These are phyloP conservation scores for Smithsoniella earleae DNA, from an alignment of 163 green algal species.

Conservation along the genomic window DNA sequence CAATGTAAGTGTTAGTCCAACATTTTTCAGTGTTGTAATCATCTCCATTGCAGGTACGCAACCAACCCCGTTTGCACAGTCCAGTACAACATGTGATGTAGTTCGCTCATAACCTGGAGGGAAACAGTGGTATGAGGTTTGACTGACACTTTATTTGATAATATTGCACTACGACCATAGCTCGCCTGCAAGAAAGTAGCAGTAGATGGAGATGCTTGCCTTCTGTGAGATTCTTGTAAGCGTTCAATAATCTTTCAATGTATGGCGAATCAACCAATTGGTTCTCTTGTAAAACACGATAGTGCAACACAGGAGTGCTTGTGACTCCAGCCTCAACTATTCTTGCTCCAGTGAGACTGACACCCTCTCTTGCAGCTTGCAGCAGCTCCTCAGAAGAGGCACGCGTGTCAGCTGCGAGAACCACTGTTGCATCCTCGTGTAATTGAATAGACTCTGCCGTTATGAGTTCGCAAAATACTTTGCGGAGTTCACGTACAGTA, in stretches of 20 bases:
- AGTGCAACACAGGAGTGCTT: slow-evolving; percentile 92
- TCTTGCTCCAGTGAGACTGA: slow-evolving; percentile 46
- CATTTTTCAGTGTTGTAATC: neutral
- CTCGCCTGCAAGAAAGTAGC: too few relatives aligned
- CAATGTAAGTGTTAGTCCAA: neutral
- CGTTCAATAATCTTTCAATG: neutral
- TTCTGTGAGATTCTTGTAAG: neutral
- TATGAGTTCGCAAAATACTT: slow-evolving; percentile 36
- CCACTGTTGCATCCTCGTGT: slow-evolving; percentile 38
- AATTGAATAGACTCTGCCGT: slow-evolving; percentile 35
- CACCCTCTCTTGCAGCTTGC: slow-evolving; percentile 53
- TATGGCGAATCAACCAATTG: neutral
- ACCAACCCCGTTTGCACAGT: slow-evolving; percentile 92
- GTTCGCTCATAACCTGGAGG: too few relatives aligned
- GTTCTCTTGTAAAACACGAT: slow-evolving; percentile 41
- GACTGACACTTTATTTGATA: too few relatives aligned
- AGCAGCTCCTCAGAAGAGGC: slow-evolving; percentile 58
- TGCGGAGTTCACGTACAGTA: slow-evolving; percentile 36
- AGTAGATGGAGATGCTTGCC: neutral
- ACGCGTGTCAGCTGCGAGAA: slow-evolving; percentile 82
- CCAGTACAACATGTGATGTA: too few relatives aligned
- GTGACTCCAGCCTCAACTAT: slow-evolving; percentile 52
- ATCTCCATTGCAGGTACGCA: neutral
- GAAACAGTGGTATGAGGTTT: too few relatives aligned
- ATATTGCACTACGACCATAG: too few relatives aligned